Evolutionary conservation across 2,329 filamentous ascomycete genomes (phyloP).

Genomic region (Xylariaceae sp.): DNA sequence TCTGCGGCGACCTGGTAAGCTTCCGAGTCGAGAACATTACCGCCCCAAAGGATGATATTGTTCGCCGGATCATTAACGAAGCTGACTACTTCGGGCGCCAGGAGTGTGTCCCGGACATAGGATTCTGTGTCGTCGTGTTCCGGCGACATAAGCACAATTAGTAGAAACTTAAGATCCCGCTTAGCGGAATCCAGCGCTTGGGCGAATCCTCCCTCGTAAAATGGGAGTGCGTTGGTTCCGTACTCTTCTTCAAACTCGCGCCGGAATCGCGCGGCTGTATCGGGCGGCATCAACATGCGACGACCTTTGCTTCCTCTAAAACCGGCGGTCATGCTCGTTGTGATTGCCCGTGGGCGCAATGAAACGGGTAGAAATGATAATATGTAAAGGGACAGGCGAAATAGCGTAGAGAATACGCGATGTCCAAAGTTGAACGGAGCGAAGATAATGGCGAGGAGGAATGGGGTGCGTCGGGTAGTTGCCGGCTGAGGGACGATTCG

Average conservation of each 20-base stretch:
- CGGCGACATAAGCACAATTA: conserved; percentile 83
- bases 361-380: conserved; percentile 73
- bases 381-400: conserved; percentile 70
- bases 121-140: conserved; percentile 88
- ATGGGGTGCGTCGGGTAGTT: conserved; percentile 62
- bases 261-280: conserved; percentile 82
- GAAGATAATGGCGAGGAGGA: conserved; percentile 72
- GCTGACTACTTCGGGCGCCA: conserved; percentile 65
- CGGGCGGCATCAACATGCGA: conserved; percentile 72
- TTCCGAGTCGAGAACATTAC: conserved; percentile 87
- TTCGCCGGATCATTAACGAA: conserved; percentile 72
- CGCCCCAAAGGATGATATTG: conserved; percentile 85
- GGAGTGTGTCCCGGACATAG: conserved; percentile 77
- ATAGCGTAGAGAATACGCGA: conserved; percentile 60
- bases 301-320: conserved; percentile 62
- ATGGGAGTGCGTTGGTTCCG: conserved; percentile 64
- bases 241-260: conserved; percentile 95
- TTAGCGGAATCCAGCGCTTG: conserved; percentile 88
- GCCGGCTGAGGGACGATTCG: conserved; percentile 76
- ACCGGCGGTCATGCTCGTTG: conserved; percentile 47
- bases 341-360: conserved; percentile 50
- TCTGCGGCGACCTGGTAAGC: conserved; percentile 89
- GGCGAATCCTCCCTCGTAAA: conserved; percentile 84
- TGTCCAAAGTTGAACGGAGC: conserved; percentile 77
- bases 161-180: conserved; percentile 80